Percentiles rank a stretch among this genome's conserved stretches.
These are phyloP conservation scores for Halophytophthora polymorphica DNA, from an alignment of 352 stramenopile genomes.

Conservation along the genomic window DNA sequence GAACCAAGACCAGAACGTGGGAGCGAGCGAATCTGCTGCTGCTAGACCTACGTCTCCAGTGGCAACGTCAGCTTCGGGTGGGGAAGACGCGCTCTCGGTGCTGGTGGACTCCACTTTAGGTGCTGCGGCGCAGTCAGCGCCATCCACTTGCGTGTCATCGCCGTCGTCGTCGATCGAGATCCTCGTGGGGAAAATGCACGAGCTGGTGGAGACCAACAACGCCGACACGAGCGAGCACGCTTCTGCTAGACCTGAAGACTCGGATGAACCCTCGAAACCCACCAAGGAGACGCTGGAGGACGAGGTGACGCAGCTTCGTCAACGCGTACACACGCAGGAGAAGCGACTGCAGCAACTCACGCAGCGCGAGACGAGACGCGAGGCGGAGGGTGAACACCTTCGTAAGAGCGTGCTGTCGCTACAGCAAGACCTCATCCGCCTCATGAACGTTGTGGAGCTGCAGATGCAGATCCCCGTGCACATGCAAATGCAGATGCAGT, in stretches of 20 bases:
- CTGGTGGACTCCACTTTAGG: constrained; percentile 2
- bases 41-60: no score
- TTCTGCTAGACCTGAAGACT: neutral
- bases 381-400: constrained; percentile 48
- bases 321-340: constrained; percentile 29
- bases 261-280: neutral
- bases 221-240: neutral
- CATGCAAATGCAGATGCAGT: constrained; percentile 16
- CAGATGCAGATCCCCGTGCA: constrained; percentile 67
- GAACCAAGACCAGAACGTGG: no score
- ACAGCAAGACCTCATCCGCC: constrained; percentile 66
- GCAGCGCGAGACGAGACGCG: constrained; percentile 27
- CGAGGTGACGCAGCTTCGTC: constrained; percentile 20
- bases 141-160: neutral
- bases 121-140: neutral
- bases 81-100: neutral
- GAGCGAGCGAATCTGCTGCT: no score
- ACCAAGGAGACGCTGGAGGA: neutral
- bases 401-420: constrained; percentile 62
- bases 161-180: constrained; percentile 40
- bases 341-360: constrained; percentile 24
- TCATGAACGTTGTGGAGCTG: constrained; percentile 77
- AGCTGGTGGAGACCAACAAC: constrained; percentile 49
- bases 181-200: constrained; percentile 55
- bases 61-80: no score